Conservation (phyloP, 2,329 filamentous ascomycete species). For the Alternaria dauci region DNA sequence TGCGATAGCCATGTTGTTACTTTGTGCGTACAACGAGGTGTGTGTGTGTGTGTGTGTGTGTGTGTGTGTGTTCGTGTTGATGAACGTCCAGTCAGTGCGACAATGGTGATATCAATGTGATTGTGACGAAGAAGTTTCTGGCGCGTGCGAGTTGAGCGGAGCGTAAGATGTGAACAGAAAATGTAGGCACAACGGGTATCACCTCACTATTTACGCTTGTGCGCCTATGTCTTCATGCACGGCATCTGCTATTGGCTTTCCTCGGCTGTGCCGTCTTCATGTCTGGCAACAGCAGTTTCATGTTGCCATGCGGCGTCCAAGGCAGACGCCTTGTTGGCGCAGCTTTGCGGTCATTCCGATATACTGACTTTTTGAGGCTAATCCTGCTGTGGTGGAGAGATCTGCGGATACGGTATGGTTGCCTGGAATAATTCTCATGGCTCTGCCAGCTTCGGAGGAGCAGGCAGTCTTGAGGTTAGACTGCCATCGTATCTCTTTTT, state of each 20-base stretch:
- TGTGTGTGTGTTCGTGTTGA: background rate
- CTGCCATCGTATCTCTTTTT: background rate
- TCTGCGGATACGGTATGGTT: slow-evolving; percentile 1
- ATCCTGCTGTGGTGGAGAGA: background rate
- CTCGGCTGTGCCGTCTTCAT: background rate
- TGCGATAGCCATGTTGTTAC: background rate
- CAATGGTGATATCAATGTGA: background rate
- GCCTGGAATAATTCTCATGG: background rate
- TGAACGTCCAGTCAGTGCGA: background rate
- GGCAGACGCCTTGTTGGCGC: background rate
- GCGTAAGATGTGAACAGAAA: background rate
- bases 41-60: background rate
- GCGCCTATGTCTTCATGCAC: background rate
- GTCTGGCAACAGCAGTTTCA: background rate
- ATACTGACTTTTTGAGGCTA: background rate
- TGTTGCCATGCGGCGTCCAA: background rate
- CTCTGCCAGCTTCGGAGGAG: background rate
- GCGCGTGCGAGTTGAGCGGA: background rate
- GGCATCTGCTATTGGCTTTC: background rate
- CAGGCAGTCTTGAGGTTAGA: background rate
- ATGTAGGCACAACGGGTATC: background rate
- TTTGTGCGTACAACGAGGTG: background rate
- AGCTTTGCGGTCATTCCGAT: background rate
- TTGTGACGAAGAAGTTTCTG: background rate
- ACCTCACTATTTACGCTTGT: slow-evolving; percentile 1